These are phyloP conservation scores for Urostyla sp. DNA, from an alignment of 73 alveolate genomes.

Conservation along the genomic window DNA sequence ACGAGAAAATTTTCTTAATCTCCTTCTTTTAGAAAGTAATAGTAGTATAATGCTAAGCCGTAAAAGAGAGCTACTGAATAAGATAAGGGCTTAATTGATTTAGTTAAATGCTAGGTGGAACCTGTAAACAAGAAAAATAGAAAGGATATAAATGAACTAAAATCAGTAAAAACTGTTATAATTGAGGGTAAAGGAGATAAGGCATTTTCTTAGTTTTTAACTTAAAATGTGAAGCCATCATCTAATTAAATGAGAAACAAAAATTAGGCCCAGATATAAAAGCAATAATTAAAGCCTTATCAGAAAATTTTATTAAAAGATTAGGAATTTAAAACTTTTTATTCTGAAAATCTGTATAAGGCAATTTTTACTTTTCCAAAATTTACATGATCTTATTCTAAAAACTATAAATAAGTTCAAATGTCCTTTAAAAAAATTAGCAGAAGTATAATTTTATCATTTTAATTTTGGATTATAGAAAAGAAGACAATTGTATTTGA, in stretches of 20 bases:
- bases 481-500: constrained; percentile 71
- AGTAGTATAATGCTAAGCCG: no score
- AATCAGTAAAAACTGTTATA: neutral
- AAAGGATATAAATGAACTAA: neutral
- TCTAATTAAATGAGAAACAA: neutral
- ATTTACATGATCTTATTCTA: constrained; percentile 34
- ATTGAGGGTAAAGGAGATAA: neutral
- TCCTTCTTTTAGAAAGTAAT: no score
- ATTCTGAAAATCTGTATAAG: constrained; percentile 20
- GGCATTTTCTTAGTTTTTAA: neutral
- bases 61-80: no score
- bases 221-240: neutral
- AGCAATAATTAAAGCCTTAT: neutral
- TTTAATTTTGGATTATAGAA: constrained; percentile 5
- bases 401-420: constrained; percentile 29
- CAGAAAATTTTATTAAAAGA: constrained; percentile 22
- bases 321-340: constrained; percentile 16
- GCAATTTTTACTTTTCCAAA: constrained; percentile 56
- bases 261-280: neutral
- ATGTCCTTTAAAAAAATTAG: constrained; percentile 32
- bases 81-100: no score
- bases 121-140: neutral
- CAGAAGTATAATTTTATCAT: neutral
- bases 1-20: neutral
- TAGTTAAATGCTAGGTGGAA: no score